Evolutionary conservation across 768 basidiomycete species (phyloP), one percentile per base, ranked within the genome.

Genomic region (Lentinula raphanica): DNA sequence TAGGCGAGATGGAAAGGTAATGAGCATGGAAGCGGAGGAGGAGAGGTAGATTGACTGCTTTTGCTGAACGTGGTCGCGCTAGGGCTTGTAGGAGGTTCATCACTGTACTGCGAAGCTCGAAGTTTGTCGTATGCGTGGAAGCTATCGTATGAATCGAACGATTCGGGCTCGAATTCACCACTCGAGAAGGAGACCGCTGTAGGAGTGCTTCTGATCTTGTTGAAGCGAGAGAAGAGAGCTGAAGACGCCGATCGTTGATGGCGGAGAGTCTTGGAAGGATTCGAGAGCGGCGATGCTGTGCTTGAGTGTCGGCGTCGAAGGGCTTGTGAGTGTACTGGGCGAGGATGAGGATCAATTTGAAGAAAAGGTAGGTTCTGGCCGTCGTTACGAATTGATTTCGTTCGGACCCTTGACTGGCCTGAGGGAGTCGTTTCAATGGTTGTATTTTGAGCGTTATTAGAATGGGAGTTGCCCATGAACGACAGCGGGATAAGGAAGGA

Each of bases 11-110:
- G 62, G 9, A 55, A 49, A 42, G 64, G 72, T 73, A 62, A 68
- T 72, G 38, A 70, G 62, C 29, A 71, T 66, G 11, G 74, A 74
- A 1, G 67, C 64, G 31, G 69, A 66, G 3, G 68, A 72, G 58
- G 74, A 74, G 25, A 70, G 65, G 46, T 75, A 78, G 8, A 32
- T 28, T 46, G 46, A 45, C 46, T 56, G 44, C 28, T 56, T 21
- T 56, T 56, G 42, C 40, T 44, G 28, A 56, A 56, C 17, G 44
- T 56, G 15, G 44, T 56, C 21, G 54, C 45, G 32, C 54, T 42
- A 19, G 54, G 54, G 21, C 44, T 42, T 13, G 54, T 56, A 11
- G 54, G 44, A 32, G 54, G 39, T 35, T 38, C 45, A 49, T 49
- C 44, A 19, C 21, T 40, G 17, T 59, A 56, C 23, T 59, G 61